Evolutionary conservation across 129 eudicot genomes (phyloP).

Genomic region (Mikania micrantha): DNA sequence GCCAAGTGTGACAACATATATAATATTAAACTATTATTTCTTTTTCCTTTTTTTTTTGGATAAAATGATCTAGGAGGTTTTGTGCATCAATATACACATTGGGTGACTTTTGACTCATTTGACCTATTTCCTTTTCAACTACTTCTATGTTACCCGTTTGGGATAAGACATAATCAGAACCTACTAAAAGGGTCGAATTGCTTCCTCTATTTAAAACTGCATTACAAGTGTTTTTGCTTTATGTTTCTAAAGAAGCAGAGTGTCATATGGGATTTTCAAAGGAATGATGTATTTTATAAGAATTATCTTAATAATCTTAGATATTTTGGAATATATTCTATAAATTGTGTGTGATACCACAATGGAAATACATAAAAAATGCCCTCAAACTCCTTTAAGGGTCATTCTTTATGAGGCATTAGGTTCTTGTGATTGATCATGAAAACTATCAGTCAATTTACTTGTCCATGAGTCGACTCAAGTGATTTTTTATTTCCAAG

Average conservation of each 20-base stretch:
- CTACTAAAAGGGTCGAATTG: neutral
- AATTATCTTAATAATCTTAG: no score
- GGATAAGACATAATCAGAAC: neutral
- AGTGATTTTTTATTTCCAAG: neutral
- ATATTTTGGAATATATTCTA: neutral
- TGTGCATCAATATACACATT: neutral
- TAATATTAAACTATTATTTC: neutral
- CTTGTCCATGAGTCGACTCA: neutral
- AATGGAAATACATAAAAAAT: no score
- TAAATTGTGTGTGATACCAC: neutral
- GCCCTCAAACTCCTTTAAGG: neutral
- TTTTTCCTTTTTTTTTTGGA: no score
- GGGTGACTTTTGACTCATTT: neutral
- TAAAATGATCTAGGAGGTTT: neutral
- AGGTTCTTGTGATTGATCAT: neutral
- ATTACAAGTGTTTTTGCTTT: neutral
- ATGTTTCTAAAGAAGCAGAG: neutral
- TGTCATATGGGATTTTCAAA: no score
- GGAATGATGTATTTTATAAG: no score
- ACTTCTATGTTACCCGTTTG: neutral
- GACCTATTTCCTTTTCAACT: neutral
- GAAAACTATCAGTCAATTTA: neutral
- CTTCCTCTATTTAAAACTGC: neutral
- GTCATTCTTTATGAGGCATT: neutral
- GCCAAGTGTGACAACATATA: neutral